These are phyloP conservation scores for Lentinula edodes DNA, from an alignment of 768 basidiomycete genomes.

Conservation along the genomic window DNA sequence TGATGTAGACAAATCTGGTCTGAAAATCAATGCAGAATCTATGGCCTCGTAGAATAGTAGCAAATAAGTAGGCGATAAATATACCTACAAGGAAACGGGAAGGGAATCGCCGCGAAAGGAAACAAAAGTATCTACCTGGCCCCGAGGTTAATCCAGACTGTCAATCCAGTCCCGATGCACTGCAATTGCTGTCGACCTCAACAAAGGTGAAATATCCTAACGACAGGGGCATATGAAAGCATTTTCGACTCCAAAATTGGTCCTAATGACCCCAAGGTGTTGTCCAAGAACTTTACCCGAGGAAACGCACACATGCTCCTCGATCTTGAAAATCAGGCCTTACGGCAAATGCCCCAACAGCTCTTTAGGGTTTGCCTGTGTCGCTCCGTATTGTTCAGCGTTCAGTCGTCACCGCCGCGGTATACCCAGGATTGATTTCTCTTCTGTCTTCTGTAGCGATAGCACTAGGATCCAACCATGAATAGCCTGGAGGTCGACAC, in stretches of 20 bases:
- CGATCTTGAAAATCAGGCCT: no score
- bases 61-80: background rate
- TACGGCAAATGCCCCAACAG: no score
- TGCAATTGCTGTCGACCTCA: background rate
- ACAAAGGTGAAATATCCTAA: background rate
- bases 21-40: background rate
- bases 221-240: background rate
- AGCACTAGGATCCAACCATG: slow-evolving; percentile 67
- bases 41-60: background rate
- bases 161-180: background rate
- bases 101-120: background rate
- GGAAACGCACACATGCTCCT: no score
- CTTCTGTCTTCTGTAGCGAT: slow-evolving; percentile 68
- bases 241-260: background rate
- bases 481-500: slow-evolving; percentile 74
- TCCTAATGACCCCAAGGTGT: background rate
- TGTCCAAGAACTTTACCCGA: no score
- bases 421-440: slow-evolving; percentile 53
- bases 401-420: background rate
- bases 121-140: background rate
- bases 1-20: background rate
- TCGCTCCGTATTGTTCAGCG: background rate
- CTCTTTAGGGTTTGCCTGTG: no score
- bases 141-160: background rate
- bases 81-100: background rate